Conservation (phyloP, 2,329 filamentous ascomycete species). For the Colletotrichum tropicicola region DNA sequence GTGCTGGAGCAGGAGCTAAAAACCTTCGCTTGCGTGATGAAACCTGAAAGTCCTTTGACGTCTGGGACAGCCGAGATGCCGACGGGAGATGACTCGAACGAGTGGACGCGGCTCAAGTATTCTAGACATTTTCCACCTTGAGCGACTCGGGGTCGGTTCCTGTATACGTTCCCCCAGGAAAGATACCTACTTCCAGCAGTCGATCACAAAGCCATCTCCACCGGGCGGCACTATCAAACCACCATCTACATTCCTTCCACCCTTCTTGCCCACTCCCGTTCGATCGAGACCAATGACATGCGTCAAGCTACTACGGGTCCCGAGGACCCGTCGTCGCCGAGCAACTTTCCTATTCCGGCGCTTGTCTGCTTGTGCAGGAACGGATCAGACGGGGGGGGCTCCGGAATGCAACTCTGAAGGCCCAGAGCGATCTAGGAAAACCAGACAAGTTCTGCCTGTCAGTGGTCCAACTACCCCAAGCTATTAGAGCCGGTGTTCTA, state of each 20-base stretch:
- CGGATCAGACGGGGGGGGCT: neutral
- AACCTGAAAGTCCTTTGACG: conserved; percentile 7
- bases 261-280: neutral
- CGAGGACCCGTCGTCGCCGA: neutral
- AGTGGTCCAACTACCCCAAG: neutral
- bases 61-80: neutral
- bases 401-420: neutral
- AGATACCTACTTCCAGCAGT: neutral
- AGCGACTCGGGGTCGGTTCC: neutral
- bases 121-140: neutral
- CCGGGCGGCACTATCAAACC: neutral
- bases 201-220: neutral
- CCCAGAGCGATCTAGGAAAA: neutral
- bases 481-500: neutral
- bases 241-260: neutral
- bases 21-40: neutral
- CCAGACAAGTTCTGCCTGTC: neutral
- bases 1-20: neutral
- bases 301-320: neutral
- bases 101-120: neutral
- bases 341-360: neutral
- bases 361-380: neutral
- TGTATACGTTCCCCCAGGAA: no score
- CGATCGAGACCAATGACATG: neutral
- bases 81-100: neutral